Base-by-base conservation (phyloP, 306 rosid species). In the Dalbergia oliveri region DNA sequence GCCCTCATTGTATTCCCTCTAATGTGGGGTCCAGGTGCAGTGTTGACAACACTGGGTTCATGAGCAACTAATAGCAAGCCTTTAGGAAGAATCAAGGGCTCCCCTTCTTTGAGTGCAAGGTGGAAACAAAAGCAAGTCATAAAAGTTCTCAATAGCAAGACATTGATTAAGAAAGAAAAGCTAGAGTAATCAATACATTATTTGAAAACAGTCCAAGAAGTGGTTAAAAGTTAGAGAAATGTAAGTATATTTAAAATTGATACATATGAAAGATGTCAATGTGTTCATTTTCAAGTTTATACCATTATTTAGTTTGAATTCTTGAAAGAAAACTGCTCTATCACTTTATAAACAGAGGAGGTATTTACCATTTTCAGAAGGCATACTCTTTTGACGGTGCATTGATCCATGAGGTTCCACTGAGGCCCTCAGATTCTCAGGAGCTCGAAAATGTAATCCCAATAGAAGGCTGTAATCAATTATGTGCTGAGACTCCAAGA, bases 361-460 rank as follows among this genome's bases (percentile, higher is more conserved):
- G 58, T 66, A 73, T 79, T 68, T 82, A 90, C 93, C 92, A 57
- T 87, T 84, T 45, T 43, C 77, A 51, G 84, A 18, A 65, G 72
- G 76, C 61, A 64, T 78, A 73, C 54, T 79, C 57, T 88, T 90
- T 33, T 56, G 75, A 69, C 31, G 53, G 18, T 79, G 81, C 81
- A 60, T 51, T 76, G 87, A 33, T 76, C 60, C 83, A 74, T 82
- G 83, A 77, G 78, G 85, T 54, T 86, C 91, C 35, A 69, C 85
- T 6, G 84, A 86, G 59, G 91, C 77, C 82, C 84, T 94, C 69
- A 89, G 87, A 84, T 86, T 83, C 81, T 90, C 90, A 54, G 98
- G 98, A 84, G 97, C 97, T 87, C 94, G 85, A 86, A 94, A 89
- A 87, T 94, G 96, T 78, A 94, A 72, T 63, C 98, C 98, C 88